Evolutionary conservation across 208 protist genomes (phyloP).

Genomic region (Trypanosoma cruzi): DNA sequence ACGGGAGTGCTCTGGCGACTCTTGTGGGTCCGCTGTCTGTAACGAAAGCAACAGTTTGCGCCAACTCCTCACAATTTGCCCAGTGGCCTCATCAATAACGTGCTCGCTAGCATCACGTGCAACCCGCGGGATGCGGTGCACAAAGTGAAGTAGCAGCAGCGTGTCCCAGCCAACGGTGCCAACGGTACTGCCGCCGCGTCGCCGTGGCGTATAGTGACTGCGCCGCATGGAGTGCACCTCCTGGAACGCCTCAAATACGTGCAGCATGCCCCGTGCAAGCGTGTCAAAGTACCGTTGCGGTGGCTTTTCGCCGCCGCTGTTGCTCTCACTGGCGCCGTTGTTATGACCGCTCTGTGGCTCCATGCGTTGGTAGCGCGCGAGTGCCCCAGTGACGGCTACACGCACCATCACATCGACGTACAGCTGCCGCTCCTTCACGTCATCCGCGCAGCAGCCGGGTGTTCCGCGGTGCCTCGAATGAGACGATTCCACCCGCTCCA

Average conservation of each 20-base stretch:
- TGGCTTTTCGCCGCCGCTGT: constrained; percentile 12
- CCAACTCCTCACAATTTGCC: constrained; percentile 77
- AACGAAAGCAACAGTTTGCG: constrained; percentile 76
- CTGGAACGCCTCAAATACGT: constrained; percentile 82
- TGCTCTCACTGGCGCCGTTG: constrained; percentile 4
- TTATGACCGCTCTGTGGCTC: constrained; percentile 15
- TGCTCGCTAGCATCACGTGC: constrained; percentile 56
- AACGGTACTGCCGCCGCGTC: constrained; percentile 43
- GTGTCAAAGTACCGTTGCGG: constrained; percentile 49
- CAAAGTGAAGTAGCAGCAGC: constrained; percentile 76
- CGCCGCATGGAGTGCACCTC: constrained; percentile 71
- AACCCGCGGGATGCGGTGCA: constrained; percentile 73
- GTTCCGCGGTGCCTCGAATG: not conserved
- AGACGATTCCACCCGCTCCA: constrained; percentile 3
- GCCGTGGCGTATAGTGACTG: constrained; percentile 61
- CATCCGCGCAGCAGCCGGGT: constrained; percentile 4
- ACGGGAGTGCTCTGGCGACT: constrained; percentile 72
- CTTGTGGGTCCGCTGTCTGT: constrained; percentile 60
- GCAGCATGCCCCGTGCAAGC: constrained; percentile 65
- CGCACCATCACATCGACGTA: constrained; percentile 53
- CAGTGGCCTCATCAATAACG: constrained; percentile 67
- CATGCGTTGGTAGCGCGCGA: constrained; percentile 43
- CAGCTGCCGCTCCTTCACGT: constrained; percentile 44
- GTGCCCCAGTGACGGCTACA: constrained; percentile 55
- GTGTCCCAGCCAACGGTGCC: constrained; percentile 90